phyloP scores from a whole-genome alignment of 148 eudicot species.

The Euryodendron excelsum region DNA sequence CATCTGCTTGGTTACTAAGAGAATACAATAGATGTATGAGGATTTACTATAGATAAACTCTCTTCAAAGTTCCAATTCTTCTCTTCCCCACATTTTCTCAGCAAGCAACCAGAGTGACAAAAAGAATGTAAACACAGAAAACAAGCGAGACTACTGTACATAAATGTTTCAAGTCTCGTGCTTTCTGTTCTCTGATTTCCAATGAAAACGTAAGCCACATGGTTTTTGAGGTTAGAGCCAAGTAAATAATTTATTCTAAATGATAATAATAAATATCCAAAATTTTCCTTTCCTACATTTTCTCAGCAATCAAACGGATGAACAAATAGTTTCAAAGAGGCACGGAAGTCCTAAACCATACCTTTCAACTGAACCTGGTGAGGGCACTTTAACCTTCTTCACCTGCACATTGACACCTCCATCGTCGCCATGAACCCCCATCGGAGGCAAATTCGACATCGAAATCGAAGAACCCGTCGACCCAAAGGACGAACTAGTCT shows the following conservation, averaged over 20 bases:
- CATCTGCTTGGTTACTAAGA: neutral
- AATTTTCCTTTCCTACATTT: neutral
- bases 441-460: constrained; percentile 48
- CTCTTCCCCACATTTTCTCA: neutral
- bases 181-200: neutral
- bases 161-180: neutral
- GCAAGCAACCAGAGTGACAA: neutral
- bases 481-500: constrained; percentile 66
- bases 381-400: constrained; percentile 42
- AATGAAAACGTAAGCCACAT: neutral
- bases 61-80: neutral
- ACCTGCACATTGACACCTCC: constrained; percentile 37
- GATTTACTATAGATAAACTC: neutral
- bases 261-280: neutral
- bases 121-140: neutral
- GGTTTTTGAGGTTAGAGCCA: neutral
- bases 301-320: neutral
- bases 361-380: constrained; percentile 63
- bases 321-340: neutral
- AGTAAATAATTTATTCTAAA: constrained; percentile 1
- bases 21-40: neutral
- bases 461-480: constrained; percentile 68
- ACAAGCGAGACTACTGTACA: neutral
- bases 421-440: constrained; percentile 43
- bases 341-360: constrained; percentile 15